Base-by-base conservation (phyloP, 2,329 filamentous ascomycete genomes). In the Colletotrichum noveboracense region DNA sequence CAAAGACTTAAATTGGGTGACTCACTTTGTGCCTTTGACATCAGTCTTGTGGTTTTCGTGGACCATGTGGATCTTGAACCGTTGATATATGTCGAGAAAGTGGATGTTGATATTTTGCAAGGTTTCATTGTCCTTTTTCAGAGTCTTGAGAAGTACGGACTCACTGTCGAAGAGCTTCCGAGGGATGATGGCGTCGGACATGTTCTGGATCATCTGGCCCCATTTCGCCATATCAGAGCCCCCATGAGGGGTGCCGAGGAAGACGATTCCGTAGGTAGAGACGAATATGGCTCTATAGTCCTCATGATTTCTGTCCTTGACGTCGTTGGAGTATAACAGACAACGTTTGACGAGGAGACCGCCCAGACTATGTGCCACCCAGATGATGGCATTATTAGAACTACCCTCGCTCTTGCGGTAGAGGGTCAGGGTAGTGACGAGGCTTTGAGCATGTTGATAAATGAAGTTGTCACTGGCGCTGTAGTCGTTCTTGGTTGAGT, bases 231-330 rank as follows among this genome's bases (percentile, higher is more conserved):
- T 84, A 77, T 93, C 92, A 3, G 93, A 92, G 10, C 94, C 94
- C 21, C 89, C 91, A 82, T 96, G 94, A 8, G 94, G 94, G 16
- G 94, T 96, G 16, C 94, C 94, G 32, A 96, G 88, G 81, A 96
- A 96, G 38, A 96, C 88, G 73, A 96, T 91, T 28, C 92, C 94
- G 80, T 93, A 96, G 0, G 94, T 96, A 1, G 93, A 95, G 12
- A 95, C 89, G 78, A 90, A 95, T 68, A 95, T 91, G 13, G 93
- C 93, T 24, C 93, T 90, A 43, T 92, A 88, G 71, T 93, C 89
- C 76, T 94, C 91, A 48, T 92, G 89, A 78, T 91, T 88, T 71
- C 89, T 88, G 55, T 88, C 88, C 9, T 87, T 88, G 14, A 94
- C 82, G 79, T 92, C 93, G 78, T 91, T 90, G 61, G 92, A 93